These are phyloP conservation scores for Nicotiana attenuata DNA, from an alignment of 257 asterid genomes.

Conservation along the genomic window DNA sequence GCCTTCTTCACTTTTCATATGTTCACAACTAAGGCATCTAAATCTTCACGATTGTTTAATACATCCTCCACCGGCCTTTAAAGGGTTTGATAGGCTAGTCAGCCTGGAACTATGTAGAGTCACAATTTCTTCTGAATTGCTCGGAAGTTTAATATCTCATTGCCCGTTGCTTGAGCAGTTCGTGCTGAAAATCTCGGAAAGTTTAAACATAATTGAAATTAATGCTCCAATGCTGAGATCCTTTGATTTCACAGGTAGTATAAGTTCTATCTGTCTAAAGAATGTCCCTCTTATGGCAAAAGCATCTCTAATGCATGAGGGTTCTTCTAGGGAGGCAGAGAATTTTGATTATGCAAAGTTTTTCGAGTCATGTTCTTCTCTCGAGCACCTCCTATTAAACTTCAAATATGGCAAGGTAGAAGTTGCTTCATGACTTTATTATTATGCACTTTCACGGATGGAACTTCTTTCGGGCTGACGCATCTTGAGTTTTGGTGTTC, in stretches of 20 bases:
- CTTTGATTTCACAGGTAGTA: background rate
- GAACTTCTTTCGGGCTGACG: background rate
- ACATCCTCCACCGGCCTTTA: background rate
- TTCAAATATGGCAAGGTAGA: background rate
- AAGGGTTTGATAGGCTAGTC: background rate
- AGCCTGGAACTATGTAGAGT: background rate
- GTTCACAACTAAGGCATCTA: background rate
- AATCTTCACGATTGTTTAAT: background rate
- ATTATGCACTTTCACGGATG: background rate
- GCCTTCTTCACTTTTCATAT: background rate
- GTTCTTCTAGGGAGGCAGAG: no score
- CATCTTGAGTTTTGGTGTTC: background rate
- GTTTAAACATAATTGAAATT: background rate
- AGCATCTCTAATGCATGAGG: background rate
- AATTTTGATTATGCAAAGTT: no score
- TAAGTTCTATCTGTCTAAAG: background rate
- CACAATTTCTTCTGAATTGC: background rate
- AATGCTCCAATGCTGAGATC: background rate
- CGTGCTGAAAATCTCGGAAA: background rate
- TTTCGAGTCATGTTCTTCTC: background rate
- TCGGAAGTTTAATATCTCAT: background rate
- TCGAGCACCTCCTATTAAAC: background rate
- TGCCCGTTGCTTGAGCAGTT: background rate
- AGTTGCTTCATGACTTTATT: background rate
- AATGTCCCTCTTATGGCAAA: background rate